Conservation (phyloP, 805 yeast species). For the Wickerhamomyces bovis region DNA sequence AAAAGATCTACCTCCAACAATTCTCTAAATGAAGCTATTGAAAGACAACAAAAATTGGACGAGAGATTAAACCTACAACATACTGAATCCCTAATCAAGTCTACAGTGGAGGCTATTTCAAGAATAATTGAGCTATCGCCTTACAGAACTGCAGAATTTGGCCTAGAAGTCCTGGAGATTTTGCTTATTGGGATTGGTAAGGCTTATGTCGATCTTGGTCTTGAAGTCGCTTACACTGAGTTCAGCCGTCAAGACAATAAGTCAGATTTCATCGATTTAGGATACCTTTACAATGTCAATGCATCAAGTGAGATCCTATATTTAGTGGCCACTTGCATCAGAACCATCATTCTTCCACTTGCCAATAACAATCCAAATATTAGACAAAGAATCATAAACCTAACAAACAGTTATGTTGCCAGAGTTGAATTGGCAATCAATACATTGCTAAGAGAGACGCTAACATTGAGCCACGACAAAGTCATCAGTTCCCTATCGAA, state of each 20-base stretch:
- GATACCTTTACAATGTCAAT: constrained; percentile 44
- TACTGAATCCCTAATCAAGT: constrained; percentile 60
- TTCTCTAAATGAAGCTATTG: constrained; percentile 3
- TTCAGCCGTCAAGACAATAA: constrained; percentile 32
- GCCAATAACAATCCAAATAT: constrained; percentile 52
- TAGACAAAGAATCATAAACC: constrained; percentile 51
- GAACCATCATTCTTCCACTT: constrained; percentile 71
- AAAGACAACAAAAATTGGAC: constrained; percentile 4
- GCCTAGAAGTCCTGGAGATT: constrained; percentile 61
- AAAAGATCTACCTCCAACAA: constrained; percentile 19
- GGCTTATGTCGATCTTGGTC: constrained; percentile 64
- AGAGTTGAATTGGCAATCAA: constrained; percentile 63
- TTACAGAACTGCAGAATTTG: constrained; percentile 50
- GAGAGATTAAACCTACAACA: constrained; percentile 31
- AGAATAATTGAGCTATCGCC: constrained; percentile 72
- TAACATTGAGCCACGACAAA: constrained; percentile 46
- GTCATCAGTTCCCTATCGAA: constrained; percentile 46
- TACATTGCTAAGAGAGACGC: constrained; percentile 52
- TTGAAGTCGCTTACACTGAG: constrained; percentile 59
- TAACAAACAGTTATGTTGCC: constrained; percentile 55
- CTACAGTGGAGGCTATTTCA: constrained; percentile 72
- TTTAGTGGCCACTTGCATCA: constrained; percentile 64
- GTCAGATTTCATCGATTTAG: constrained; percentile 33
- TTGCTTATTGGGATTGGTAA: constrained; percentile 65
- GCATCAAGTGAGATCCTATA: constrained; percentile 54